Conservation (phyloP, 129 eudicot genomes). For the Logfia minima region DNA sequence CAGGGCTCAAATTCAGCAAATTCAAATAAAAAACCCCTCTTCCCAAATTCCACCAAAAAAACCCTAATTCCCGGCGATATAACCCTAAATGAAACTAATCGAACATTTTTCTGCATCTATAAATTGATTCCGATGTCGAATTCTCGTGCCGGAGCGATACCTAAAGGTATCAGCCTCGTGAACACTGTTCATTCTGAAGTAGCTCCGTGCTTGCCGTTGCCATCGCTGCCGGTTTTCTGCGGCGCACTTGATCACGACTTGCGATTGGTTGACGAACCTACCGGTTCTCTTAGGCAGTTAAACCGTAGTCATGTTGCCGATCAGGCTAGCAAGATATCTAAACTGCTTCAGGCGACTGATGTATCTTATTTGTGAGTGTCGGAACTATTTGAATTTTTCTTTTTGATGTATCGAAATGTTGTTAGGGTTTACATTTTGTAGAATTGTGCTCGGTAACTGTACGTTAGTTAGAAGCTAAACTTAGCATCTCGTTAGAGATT, state of each 20-base stretch:
- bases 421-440: slow-evolving; percentile 18
- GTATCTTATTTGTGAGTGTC: slow-evolving; percentile 77
- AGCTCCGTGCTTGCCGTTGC: slow-evolving; percentile 87
- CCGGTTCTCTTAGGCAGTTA: slow-evolving; percentile 32
- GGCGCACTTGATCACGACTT: slow-evolving; percentile 85
- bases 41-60: not conserved
- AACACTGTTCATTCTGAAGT: slow-evolving; percentile 88
- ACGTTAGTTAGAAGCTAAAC: not conserved
- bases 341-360: slow-evolving; percentile 66
- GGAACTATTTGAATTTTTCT: slow-evolving; percentile 25
- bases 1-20: not conserved
- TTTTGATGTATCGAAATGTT: slow-evolving; percentile 3
- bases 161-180: slow-evolving; percentile 72
- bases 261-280: slow-evolving; percentile 59
- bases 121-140: slow-evolving; percentile 47
- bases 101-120: slow-evolving; percentile 33
- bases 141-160: slow-evolving; percentile 45
- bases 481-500: slow-evolving; percentile 12
- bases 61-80: not conserved
- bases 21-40: not conserved
- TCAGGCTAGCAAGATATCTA: slow-evolving; percentile 67
- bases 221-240: slow-evolving; percentile 84
- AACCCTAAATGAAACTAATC: not conserved
- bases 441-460: slow-evolving; percentile 3
- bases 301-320: slow-evolving; percentile 47